Evolutionary conservation across 768 basidiomycete species (phyloP).

Genomic region (Mycena polygramma): DNA sequence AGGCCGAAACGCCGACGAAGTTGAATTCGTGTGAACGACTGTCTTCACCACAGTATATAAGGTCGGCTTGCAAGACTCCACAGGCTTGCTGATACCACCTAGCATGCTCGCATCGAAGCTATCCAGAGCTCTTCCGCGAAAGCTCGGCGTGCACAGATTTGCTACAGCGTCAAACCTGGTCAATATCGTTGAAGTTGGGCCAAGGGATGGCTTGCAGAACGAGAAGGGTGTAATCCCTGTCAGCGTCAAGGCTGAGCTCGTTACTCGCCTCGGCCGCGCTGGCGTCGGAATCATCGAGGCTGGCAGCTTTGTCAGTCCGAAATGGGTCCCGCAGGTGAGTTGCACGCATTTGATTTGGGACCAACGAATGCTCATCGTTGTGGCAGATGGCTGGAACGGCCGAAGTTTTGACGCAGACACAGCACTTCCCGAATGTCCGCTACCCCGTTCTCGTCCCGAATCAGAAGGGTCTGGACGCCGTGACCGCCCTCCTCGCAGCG

Average conservation of each 20-base stretch:
- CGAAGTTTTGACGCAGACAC: slow-evolving; percentile 74
- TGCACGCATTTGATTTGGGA: too few species aligned
- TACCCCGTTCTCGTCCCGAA: slow-evolving; percentile 90
- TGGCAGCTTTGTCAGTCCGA: slow-evolving; percentile 93
- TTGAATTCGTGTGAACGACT: too few species aligned
- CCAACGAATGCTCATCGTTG: background rate
- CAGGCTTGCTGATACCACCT: background rate
- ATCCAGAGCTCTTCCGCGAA: background rate
- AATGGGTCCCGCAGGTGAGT: slow-evolving; percentile 92
- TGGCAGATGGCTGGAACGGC: slow-evolving; percentile 89
- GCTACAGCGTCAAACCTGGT: slow-evolving; percentile 55
- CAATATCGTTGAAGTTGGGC: slow-evolving; percentile 90
- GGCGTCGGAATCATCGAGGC: slow-evolving; percentile 82
- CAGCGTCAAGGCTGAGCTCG: slow-evolving; percentile 82
- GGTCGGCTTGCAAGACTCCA: too few species aligned
- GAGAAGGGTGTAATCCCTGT: slow-evolving; percentile 81
- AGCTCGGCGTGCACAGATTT: slow-evolving; percentile 24
- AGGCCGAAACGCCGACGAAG: too few species aligned
- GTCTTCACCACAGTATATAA: too few species aligned
- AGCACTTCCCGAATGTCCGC: slow-evolving; percentile 66
- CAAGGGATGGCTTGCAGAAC: slow-evolving; percentile 93
- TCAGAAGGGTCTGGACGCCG: slow-evolving; percentile 77
- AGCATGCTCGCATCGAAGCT: background rate
- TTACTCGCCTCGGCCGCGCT: slow-evolving; percentile 77
- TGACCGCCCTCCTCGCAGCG: slow-evolving; percentile 67